These are phyloP conservation scores for Thraustotheca clavata DNA, from an alignment of 352 stramenopile genomes.

Conservation along the genomic window DNA sequence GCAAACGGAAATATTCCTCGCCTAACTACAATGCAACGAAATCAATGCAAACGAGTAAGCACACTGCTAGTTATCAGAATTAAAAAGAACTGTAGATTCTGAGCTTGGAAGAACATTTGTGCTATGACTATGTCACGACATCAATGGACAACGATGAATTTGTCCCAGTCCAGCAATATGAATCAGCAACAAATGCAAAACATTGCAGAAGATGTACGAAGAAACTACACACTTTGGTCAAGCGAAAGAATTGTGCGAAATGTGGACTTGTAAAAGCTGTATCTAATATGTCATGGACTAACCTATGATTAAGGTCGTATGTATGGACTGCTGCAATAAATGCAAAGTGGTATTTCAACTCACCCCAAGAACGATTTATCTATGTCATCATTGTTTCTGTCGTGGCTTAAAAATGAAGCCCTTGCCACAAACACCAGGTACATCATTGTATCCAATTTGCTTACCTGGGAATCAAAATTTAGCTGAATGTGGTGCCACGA, in stretches of 20 bases:
- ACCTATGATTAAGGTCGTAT: neutral
- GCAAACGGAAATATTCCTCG: neutral
- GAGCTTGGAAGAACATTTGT: slow-evolving; percentile 4
- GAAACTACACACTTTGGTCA: slow-evolving; percentile 1
- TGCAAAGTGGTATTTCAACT: slow-evolving; percentile 5
- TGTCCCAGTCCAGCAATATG: neutral
- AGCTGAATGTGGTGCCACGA: neutral
- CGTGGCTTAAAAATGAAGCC: slow-evolving; percentile 2
- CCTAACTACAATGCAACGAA: neutral
- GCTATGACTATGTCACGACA: neutral
- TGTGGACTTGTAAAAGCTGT: neutral
- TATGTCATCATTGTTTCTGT: slow-evolving; percentile 2
- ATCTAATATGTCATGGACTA: too few species aligned
- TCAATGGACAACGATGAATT: slow-evolving; percentile 6
- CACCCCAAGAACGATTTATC: neutral
- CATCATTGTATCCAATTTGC: neutral
- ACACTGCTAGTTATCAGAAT: too few species aligned
- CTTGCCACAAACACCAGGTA: neutral
- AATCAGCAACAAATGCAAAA: neutral
- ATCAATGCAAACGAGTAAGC: slow-evolving; percentile 3
- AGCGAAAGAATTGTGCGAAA: slow-evolving; percentile 1
- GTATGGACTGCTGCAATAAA: slow-evolving; percentile 1
- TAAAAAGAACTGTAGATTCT: slow-evolving; percentile 1
- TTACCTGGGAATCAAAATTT: too few species aligned
- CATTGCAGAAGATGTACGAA: neutral